Evolutionary conservation across 108 stramenopile species (phyloP).

Genomic region (Skeletonema marinoi): DNA sequence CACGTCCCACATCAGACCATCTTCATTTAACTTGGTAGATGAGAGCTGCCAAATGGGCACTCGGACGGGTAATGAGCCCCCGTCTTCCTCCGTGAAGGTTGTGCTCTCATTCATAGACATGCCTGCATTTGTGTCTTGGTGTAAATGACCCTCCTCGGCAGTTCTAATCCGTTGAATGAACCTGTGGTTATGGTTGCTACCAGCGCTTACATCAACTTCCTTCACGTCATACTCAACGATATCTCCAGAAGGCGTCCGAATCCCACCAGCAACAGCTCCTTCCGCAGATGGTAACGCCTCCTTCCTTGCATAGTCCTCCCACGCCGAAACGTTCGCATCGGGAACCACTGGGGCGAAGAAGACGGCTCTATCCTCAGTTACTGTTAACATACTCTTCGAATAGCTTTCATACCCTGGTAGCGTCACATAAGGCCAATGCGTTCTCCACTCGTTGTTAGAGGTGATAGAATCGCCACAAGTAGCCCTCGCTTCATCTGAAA

Average conservation of each 20-base stretch:
- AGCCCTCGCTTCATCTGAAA: neutral
- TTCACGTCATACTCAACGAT: neutral
- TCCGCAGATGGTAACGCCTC: neutral
- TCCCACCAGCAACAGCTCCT: neutral
- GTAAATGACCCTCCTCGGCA: neutral
- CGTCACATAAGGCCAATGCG: constrained; percentile 3
- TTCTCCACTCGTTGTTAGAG: neutral
- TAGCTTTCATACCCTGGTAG: constrained; percentile 5
- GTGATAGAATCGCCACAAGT: neutral
- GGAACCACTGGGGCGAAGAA: neutral
- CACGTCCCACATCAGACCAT: constrained; percentile 15
- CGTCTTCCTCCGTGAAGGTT: neutral
- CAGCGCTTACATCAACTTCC: neutral
- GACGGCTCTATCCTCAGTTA: neutral
- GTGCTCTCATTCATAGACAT: neutral
- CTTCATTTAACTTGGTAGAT: neutral
- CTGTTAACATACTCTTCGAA: neutral
- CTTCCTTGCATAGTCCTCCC: constrained; percentile 12
- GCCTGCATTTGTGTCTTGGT: neutral
- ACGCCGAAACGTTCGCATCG: neutral
- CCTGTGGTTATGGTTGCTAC: neutral
- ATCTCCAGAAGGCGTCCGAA: neutral
- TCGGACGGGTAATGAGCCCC: neutral
- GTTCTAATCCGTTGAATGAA: neutral
- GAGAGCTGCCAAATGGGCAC: constrained; percentile 11